These are phyloP conservation scores for Inonotus hispidus DNA, from an alignment of 1,284 basidiomycete genomes.

Conservation along the genomic window DNA sequence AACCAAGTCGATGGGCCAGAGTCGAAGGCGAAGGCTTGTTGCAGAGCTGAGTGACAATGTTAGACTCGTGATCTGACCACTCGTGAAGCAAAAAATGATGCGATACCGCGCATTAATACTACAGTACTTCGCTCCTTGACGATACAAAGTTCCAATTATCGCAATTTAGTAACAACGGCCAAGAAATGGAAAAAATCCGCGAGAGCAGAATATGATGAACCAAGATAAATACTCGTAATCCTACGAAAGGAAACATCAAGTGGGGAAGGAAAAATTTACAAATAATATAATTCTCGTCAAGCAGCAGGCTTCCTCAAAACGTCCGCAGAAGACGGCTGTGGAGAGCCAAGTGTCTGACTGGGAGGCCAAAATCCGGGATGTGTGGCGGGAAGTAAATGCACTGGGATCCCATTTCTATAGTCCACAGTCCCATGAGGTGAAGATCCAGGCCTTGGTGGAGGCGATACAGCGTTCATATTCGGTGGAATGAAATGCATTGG, in stretches of 20 bases:
- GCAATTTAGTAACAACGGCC: too few relatives aligned
- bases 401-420: neutral
- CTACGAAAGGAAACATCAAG: neutral
- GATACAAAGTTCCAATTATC: too few relatives aligned
- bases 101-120: too few relatives aligned
- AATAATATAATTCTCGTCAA: neutral
- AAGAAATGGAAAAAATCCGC: too few relatives aligned
- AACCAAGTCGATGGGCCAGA: too few relatives aligned
- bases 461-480: neutral
- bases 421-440: neutral
- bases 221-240: neutral
- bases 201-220: neutral
- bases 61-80: too few relatives aligned
- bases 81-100: too few relatives aligned
- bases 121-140: too few relatives aligned
- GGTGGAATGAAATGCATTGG: neutral
- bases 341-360: neutral
- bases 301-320: neutral
- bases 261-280: neutral
- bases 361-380: neutral
- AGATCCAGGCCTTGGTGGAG: neutral
- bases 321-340: neutral
- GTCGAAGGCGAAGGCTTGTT: too few relatives aligned
- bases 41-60: too few relatives aligned
- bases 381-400: neutral